phyloP scores from a whole-genome alignment of 78 protist genomes.

The Dictyostelium intermedium region DNA sequence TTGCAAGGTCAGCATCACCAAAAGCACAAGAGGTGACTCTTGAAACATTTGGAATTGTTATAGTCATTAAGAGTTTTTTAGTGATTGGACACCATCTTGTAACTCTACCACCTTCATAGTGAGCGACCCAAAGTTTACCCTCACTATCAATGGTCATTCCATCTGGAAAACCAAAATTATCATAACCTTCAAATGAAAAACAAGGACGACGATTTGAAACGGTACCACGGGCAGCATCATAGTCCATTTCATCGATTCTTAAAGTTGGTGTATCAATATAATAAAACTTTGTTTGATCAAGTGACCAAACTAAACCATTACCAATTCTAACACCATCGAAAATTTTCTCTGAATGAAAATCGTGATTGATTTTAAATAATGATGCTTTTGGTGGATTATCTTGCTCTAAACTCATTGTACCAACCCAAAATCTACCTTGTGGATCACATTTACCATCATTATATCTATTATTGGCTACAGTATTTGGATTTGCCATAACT shows the following conservation, averaged over 20 bases:
- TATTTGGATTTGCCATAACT: constrained; percentile 21
- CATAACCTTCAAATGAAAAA: not conserved
- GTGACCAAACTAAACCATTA: constrained; percentile 76
- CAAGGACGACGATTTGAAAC: not conserved
- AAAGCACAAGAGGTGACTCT: constrained; percentile 63
- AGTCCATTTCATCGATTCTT: constrained; percentile 38
- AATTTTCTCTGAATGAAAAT: not conserved
- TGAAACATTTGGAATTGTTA: constrained; percentile 28
- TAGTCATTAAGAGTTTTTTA: not conserved
- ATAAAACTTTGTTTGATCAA: constrained; percentile 28
- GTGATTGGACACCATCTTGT: constrained; percentile 66
- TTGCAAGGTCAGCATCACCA: constrained; percentile 51
- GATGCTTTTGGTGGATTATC: constrained; percentile 26
- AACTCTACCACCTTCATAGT: constrained; percentile 69
- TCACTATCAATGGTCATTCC: constrained; percentile 60
- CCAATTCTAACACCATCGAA: not conserved
- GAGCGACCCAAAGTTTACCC: constrained; percentile 79
- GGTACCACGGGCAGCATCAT: not conserved
- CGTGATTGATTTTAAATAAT: constrained; percentile 6
- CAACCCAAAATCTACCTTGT: constrained; percentile 65
- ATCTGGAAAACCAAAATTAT: constrained; percentile 21
- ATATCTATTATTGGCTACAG: not conserved
- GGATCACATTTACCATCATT: constrained; percentile 82
- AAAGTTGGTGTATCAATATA: constrained; percentile 73
- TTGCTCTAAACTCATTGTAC: constrained; percentile 42